Evolutionary conservation across 2,329 filamentous ascomycete genomes (phyloP).

Genomic region (Fusarium humuli): DNA sequence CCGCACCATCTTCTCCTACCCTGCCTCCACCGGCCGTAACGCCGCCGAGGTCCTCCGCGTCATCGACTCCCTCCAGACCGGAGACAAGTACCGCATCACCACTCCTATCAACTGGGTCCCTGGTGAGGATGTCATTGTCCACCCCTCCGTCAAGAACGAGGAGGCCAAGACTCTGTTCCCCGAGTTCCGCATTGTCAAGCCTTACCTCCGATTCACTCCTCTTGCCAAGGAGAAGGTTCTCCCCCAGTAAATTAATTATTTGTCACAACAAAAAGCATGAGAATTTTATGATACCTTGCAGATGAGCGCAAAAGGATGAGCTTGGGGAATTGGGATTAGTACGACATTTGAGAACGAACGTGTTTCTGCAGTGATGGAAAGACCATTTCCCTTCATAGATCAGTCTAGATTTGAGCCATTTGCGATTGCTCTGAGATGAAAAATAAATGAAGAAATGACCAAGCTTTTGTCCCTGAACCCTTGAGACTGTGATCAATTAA

Average conservation of each 20-base stretch:
- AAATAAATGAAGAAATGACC: slow-evolving; percentile 43
- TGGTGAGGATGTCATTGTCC: slow-evolving; percentile 93
- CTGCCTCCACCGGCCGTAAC: slow-evolving; percentile 89
- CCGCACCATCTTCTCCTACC: slow-evolving; percentile 91
- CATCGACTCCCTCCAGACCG: slow-evolving; percentile 82
- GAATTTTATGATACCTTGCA: slow-evolving; percentile 43
- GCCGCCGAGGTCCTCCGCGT: slow-evolving; percentile 82
- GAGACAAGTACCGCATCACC: slow-evolving; percentile 88
- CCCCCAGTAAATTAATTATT: slow-evolving; percentile 27
- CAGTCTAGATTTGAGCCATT: slow-evolving; percentile 34
- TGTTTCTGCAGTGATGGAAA: slow-evolving; percentile 30
- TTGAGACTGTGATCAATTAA: background rate
- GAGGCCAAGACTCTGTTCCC: slow-evolving; percentile 91
- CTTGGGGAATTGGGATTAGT: slow-evolving; percentile 27
- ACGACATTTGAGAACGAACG: slow-evolving; percentile 18
- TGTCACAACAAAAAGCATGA: slow-evolving; percentile 7
- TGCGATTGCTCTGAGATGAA: slow-evolving; percentile 38
- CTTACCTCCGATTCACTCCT: slow-evolving; percentile 79
- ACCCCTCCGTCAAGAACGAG: slow-evolving; percentile 82
- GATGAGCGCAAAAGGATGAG: slow-evolving; percentile 27
- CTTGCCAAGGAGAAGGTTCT: slow-evolving; percentile 65
- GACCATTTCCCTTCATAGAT: slow-evolving; percentile 4
- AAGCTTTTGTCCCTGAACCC: background rate
- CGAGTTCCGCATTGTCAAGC: slow-evolving; percentile 75
- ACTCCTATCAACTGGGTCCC: slow-evolving; percentile 92